A percentile compares a stretch with the other conserved stretches of the same genome.
These are phyloP conservation scores for Termitomyces sp. DNA, from an alignment of 1,284 basidiomycete genomes.

Conservation along the genomic window DNA sequence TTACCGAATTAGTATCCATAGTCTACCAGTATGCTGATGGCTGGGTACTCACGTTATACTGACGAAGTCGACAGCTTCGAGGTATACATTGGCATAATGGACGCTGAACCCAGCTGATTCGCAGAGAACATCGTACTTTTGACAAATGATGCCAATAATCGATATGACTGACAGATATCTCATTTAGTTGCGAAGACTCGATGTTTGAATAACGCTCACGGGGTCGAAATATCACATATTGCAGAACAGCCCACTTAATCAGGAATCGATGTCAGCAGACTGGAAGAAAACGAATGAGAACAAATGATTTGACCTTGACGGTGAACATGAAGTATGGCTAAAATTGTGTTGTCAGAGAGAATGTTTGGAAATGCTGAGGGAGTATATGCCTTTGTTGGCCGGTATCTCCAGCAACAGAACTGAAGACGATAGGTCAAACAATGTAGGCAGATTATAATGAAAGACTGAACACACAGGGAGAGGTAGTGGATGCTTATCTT, in stretches of 20 bases:
- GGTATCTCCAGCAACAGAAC: conserved; percentile 73
- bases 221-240: conserved; percentile 80
- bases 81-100: conserved; percentile 67
- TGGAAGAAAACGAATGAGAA: background rate
- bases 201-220: conserved; percentile 30
- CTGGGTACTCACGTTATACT: conserved; percentile 59
- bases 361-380: background rate
- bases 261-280: conserved; percentile 3
- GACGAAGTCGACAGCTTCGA: conserved; percentile 67
- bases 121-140: conserved; percentile 66
- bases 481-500: conserved; percentile 75
- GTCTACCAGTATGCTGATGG: background rate
- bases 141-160: conserved; percentile 72
- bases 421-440: conserved; percentile 21
- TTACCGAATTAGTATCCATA: background rate
- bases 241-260: conserved; percentile 71
- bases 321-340: conserved; percentile 86
- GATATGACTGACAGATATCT: conserved; percentile 36
- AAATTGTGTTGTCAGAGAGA: conserved; percentile 1
- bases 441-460: background rate
- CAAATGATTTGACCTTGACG: conserved; percentile 50
- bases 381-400: conserved; percentile 67
- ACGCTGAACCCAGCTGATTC: conserved; percentile 52
- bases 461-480: conserved; percentile 49
- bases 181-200: background rate